Evolutionary conservation across 176 grass and related monocot species (phyloP).

Genomic region (Carex scoparia): DNA sequence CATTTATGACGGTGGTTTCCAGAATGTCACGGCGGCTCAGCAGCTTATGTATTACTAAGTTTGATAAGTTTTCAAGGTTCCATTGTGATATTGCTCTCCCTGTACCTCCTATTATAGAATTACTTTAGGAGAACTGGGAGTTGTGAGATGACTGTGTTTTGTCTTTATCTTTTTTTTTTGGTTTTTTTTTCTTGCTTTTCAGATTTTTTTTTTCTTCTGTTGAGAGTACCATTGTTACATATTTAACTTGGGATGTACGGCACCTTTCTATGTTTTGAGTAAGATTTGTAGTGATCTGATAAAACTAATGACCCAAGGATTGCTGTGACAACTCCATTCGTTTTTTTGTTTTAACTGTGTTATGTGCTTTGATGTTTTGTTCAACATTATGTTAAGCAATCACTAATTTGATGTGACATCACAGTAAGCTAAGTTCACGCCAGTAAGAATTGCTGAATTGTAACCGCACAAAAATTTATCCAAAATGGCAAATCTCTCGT

Average conservation of each 20-base stretch:
- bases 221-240: slow-evolving; percentile 18
- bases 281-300: slow-evolving; percentile 25
- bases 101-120: slow-evolving; percentile 23
- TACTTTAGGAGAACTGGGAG: background rate
- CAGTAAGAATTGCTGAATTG: too few relatives aligned
- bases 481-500: too few relatives aligned
- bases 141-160: slow-evolving; percentile 19
- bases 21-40: slow-evolving; percentile 43
- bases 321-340: background rate
- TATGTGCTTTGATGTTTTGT: background rate
- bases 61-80: background rate
- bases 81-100: slow-evolving; percentile 17
- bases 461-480: too few relatives aligned
- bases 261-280: slow-evolving; percentile 13
- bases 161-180: background rate
- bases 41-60: slow-evolving; percentile 91
- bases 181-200: background rate
- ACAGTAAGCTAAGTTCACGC: too few relatives aligned
- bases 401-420: too few relatives aligned
- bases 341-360: background rate
- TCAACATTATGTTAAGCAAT: background rate
- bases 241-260: slow-evolving; percentile 27
- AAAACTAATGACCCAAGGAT: background rate
- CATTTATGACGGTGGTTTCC: slow-evolving; percentile 70
- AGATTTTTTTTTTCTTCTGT: background rate